A percentile compares a stretch with the other conserved stretches of the same genome.
These are phyloP conservation scores for Fusarium succisae DNA, from an alignment of 2,329 filamentous ascomycete genomes.

Conservation along the genomic window DNA sequence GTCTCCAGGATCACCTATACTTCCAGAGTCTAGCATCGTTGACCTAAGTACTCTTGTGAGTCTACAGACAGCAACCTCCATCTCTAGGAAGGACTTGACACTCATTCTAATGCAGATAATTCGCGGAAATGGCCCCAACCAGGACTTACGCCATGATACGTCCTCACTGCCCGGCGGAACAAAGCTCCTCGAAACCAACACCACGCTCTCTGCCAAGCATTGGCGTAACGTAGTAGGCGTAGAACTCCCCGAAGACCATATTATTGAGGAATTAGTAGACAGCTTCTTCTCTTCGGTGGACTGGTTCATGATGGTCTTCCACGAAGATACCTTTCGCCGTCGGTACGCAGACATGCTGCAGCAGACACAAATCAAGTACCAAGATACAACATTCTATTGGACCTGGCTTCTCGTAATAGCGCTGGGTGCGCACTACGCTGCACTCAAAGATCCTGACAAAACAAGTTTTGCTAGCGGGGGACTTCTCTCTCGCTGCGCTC, in stretches of 20 bases:
- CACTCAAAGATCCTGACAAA: background rate
- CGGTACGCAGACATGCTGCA: background rate
- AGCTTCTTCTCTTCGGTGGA: background rate
- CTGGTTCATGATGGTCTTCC: background rate
- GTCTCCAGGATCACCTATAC: background rate
- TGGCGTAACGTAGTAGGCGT: background rate
- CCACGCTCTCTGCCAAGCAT: background rate
- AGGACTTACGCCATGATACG: background rate
- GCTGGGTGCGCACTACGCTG: background rate
- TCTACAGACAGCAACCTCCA: no score
- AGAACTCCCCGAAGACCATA: accelerated
- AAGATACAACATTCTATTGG: background rate
- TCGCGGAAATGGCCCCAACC: background rate
- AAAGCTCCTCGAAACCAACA: background rate
- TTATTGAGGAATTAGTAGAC: accelerated
- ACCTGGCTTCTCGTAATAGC: background rate
- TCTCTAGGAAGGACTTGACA: accelerated
- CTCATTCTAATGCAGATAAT: background rate
- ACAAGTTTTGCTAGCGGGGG: no score
- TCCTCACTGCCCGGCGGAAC: background rate
- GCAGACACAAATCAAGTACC: background rate
- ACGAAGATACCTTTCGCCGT: background rate
- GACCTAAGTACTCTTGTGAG: background rate
- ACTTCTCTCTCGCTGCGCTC: no score
- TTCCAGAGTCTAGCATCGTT: background rate